These are phyloP conservation scores for Aegilops longissima DNA, from an alignment of 176 grass and related monocot genomes.

Conservation along the genomic window DNA sequence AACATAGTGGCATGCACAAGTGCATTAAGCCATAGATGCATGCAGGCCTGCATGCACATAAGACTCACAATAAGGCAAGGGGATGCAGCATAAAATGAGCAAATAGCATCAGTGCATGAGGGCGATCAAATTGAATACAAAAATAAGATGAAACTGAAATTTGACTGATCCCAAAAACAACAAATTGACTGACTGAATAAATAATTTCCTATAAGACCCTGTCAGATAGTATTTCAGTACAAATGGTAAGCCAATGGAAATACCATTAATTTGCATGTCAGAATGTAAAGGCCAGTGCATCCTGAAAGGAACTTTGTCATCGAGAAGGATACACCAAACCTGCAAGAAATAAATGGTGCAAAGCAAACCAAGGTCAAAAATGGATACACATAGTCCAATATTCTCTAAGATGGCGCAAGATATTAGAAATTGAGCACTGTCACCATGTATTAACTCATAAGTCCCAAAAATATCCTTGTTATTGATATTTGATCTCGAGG, in stretches of 20 bases:
- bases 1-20: conserved; percentile 11
- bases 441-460: not conserved
- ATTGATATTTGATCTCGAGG: not conserved
- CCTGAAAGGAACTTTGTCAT: conserved; percentile 93
- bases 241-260: conserved; percentile 17
- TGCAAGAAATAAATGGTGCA: conserved; percentile 46
- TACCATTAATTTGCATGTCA: conserved; percentile 85
- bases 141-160: not conserved
- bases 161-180: not conserved
- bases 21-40: conserved; percentile 24
- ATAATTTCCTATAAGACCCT: conserved; percentile 8
- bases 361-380: conserved; percentile 28
- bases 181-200: conserved; percentile 7
- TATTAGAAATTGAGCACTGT: conserved; percentile 6
- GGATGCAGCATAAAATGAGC: conserved; percentile 20
- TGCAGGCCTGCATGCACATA: conserved; percentile 7
- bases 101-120: not conserved
- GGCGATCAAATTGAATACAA: not conserved
- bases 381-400: not conserved
- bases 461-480: not conserved
- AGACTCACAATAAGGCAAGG: conserved; percentile 17
- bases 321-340: conserved; percentile 87
- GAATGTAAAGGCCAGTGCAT: conserved; percentile 88
- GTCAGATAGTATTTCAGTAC: conserved; percentile 11
- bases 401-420: not conserved